These are phyloP conservation scores for Metschnikowia gelsemii DNA, from an alignment of 805 yeast genomes.

Conservation along the genomic window DNA sequence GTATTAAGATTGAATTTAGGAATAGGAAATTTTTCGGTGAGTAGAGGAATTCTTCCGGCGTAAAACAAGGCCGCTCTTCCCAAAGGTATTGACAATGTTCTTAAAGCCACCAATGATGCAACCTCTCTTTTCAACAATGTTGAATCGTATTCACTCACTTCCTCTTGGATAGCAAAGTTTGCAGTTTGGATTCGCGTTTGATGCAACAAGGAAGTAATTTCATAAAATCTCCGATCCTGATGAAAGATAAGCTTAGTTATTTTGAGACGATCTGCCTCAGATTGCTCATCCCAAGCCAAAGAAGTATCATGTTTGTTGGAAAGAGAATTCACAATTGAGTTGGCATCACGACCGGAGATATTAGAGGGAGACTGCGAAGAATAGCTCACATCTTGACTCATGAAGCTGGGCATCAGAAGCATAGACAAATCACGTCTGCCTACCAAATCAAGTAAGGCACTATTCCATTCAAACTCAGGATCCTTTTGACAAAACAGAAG, in stretches of 20 bases:
- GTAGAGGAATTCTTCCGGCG: slow-evolving; percentile 68
- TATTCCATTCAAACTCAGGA: slow-evolving; percentile 49
- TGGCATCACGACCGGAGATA: slow-evolving; percentile 31
- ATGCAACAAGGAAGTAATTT: slow-evolving; percentile 69
- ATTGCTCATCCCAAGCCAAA: slow-evolving; percentile 67
- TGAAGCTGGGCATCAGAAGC: slow-evolving; percentile 20
- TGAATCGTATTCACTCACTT: slow-evolving; percentile 54
- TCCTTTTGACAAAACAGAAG: slow-evolving; percentile 52
- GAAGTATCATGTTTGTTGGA: slow-evolving; percentile 44
- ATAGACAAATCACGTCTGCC: slow-evolving; percentile 63
- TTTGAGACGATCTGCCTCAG: slow-evolving; percentile 65
- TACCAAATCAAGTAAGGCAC: slow-evolving; percentile 52
- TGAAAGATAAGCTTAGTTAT: slow-evolving; percentile 73
- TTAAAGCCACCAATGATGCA: slow-evolving; percentile 58
- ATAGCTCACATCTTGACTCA: slow-evolving; percentile 10
- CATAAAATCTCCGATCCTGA: slow-evolving; percentile 75
- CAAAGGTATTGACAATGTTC: slow-evolving; percentile 74
- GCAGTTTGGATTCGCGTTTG: slow-evolving; percentile 65
- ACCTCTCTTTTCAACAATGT: slow-evolving; percentile 55
- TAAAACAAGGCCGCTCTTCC: slow-evolving; percentile 77
- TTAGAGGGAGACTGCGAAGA: background rate
- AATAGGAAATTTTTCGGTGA: slow-evolving; percentile 81
- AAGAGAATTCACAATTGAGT: slow-evolving; percentile 38
- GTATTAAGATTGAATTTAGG: slow-evolving; percentile 73
- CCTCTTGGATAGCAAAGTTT: slow-evolving; percentile 38